Evolutionary conservation across 2,329 filamentous ascomycete species (phyloP), one percentile per base, ranked within the genome.

Genomic region (Furcasterigmium furcatum): DNA sequence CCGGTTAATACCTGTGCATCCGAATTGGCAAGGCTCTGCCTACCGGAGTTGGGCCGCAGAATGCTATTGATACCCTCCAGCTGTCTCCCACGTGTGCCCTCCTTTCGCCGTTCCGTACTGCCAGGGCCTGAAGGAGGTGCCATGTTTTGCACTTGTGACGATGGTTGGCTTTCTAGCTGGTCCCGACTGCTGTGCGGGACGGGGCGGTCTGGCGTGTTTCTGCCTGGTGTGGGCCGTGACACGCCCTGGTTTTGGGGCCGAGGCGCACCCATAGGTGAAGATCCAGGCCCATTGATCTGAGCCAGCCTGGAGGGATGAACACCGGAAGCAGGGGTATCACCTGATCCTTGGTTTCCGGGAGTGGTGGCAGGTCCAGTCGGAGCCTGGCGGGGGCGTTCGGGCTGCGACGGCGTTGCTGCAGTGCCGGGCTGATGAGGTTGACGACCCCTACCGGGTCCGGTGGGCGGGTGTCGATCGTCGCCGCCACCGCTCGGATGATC

Each of bases 21-120:
- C 3, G 77, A 80, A 16, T 72, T 72, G 16, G 68, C 74, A 29
- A 81, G 57, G 46, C 68, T 72, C 43, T 65, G 66, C 71, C 61
- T 66, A 50, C 63, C 67, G 24, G 63, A 66, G 20, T 57, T 61
- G 29, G 51, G 42, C 1, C 67, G 65, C 4, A 83, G 68, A 42
- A 73, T 79, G 50, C 65, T 80, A 53, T 83, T 81, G 48, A 85
- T 84, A 38, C 77, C 75, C 12, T 74, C 74, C 24, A 85, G 65
- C 53, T 84, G 78, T 46, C 80, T 66, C 16, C 73, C 68, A 24
- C 74, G 71, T 53, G n/a, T 12, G 24, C 24, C 7, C 7, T 52
- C 58, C 64, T 22, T 43, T 18, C 36, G 18, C 9, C 64, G 59
- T 39, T 65, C 61, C 36, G 56, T 61, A 38, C 56, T 43, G 45